Base-by-base conservation (phyloP, 192 early-diverging fungal genomes). In the Coemansia sp. region DNA sequence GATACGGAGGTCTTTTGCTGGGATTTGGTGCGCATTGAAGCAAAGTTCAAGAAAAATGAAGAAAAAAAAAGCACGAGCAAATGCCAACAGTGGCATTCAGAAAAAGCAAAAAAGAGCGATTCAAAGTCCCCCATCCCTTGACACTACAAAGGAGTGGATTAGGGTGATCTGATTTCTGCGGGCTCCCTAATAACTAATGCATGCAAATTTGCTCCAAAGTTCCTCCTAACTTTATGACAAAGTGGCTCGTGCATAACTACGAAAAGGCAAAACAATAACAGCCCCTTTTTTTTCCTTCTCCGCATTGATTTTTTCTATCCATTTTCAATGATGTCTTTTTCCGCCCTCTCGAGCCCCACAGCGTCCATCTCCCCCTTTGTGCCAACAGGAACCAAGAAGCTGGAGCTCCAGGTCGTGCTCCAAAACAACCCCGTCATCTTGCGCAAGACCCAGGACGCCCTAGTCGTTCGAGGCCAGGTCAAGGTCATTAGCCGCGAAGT, bases 331-430 rank as follows among this genome's bases (percentile, higher is more conserved):
- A 28, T 56, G 16, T 28, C 26, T 18, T 16, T 20, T 33, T 18
- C 53, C 31, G 4, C 7, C n/a, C 43, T 18, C 18, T 45, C 18
- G 7, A 18, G 8, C 18, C 43, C 43, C 2, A 18, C 18, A 8
- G n/a, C 43, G 18, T 45, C 43, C 43, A 21, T 18, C n/a, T 40
- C 39, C 14, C 13, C 14, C 16, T 9, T n/a, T 9, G 43, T 45
- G 9, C 43, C 43, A 9, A 21, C 9, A 8, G 65, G 56, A 3
- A 14, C 65, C 5, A 67, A 60, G 43, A 67, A 67, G 21, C 57
- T 67, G 2, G 65, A 67, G 45, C 65, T 67, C 9, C 65, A 59
- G 18, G 42, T 67, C 21, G 14, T 26, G 51, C 65, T 67, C 1
- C 51, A 43, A 9, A 57, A 60, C 21, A 35, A 31, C 38, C 55